Conservation (phyloP, 805 yeast genomes). For the Pichia gijzeniarum region DNA sequence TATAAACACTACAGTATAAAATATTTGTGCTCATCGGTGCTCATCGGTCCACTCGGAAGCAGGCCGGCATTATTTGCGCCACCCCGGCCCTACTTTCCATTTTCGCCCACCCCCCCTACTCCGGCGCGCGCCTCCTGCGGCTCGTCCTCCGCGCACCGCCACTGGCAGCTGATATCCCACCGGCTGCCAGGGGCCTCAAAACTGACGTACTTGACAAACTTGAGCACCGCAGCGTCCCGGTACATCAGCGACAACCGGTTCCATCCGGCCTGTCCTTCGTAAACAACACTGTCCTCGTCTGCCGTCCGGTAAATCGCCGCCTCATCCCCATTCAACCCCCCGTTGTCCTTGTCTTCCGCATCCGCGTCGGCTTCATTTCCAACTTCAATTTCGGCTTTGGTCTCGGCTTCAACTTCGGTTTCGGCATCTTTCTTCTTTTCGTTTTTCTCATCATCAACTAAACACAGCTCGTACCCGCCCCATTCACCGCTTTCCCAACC, state of each 20-base stretch:
- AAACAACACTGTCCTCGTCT: constrained; percentile 68
- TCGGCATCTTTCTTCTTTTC: no score
- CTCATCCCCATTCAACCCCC: constrained; percentile 45
- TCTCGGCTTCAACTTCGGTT: no score
- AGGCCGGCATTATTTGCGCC: no score
- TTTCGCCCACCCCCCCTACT: no score
- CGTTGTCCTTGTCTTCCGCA: constrained; percentile 19
- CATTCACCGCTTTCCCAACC: constrained; percentile 86
- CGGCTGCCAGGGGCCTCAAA: constrained; percentile 82
- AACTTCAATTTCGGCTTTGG: no score
- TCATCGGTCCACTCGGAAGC: no score
- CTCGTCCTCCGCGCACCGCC: constrained; percentile 54
- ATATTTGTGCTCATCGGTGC: no score
- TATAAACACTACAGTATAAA: no score
- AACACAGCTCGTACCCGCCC: constrained; percentile 93
- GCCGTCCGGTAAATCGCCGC: constrained; percentile 77
- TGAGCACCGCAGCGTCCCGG: constrained; percentile 80
- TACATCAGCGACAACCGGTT: constrained; percentile 70
- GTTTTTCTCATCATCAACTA: constrained; percentile 60
- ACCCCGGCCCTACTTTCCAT: no score
- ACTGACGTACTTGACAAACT: constrained; percentile 89
- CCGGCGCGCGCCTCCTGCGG: constrained; percentile 35
- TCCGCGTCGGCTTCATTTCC: no score
- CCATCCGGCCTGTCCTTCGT: constrained; percentile 78
- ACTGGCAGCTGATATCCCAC: constrained; percentile 82